Evolutionary conservation across 768 basidiomycete species (phyloP).

Genomic region (Auricularia sp.): DNA sequence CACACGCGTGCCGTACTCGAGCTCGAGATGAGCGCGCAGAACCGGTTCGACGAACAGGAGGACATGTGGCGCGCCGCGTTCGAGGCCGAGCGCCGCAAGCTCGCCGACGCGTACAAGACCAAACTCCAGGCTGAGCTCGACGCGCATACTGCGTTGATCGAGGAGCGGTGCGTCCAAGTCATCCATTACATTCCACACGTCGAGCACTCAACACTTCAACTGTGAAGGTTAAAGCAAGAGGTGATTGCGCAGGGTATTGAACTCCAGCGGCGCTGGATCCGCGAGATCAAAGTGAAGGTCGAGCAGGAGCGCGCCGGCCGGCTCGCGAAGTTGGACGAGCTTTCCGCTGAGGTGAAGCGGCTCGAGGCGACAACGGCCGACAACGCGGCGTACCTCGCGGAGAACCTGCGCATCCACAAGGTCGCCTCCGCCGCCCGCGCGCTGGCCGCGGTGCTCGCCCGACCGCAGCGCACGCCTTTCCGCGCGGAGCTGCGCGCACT

Average conservation of each 20-base stretch:
- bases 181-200: too few relatives aligned
- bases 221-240: conserved; percentile 74
- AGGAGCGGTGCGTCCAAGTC: conserved; percentile 61
- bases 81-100: conserved; percentile 61
- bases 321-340: conserved; percentile 87
- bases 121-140: conserved; percentile 79
- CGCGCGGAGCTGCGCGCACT: conserved; percentile 81
- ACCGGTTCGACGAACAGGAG: conserved; percentile 77
- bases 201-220: too few relatives aligned
- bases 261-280: conserved; percentile 92
- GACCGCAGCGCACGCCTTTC: conserved; percentile 70
- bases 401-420: conserved; percentile 84
- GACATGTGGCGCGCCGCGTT: conserved; percentile 76
- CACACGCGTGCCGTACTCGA: conserved; percentile 75
- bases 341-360: conserved; percentile 81
- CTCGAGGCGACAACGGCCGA: conserved; percentile 86
- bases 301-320: conserved; percentile 95
- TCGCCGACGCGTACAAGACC: conserved; percentile 72
- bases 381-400: conserved; percentile 83
- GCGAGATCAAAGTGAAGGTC: conserved; percentile 90
- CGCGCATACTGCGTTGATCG: conserved; percentile 86
- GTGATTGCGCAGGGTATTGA: conserved; percentile 96
- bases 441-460: conserved; percentile 53
- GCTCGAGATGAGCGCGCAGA: conserved; percentile 76
- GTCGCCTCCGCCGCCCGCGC: conserved; percentile 91